phyloP scores from a whole-genome alignment of 306 rosid genomes.

The Prosopis cineraria region DNA sequence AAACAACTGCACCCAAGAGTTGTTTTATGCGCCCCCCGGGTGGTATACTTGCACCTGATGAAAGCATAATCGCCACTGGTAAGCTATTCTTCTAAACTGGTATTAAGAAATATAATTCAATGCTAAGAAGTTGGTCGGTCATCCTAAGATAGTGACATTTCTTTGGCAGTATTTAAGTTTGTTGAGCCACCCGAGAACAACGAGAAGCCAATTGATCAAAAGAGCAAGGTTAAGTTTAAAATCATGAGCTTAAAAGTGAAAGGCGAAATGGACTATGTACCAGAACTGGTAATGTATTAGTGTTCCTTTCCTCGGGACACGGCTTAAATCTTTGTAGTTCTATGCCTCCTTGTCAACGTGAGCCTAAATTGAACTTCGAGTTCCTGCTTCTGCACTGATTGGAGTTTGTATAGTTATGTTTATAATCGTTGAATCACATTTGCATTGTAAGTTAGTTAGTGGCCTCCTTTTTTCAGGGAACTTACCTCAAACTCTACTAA shows the following conservation, averaged over 20 bases:
- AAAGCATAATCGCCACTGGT: slow-evolving; percentile 82
- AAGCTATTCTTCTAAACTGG: slow-evolving; percentile 35
- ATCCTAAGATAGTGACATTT: slow-evolving; percentile 33
- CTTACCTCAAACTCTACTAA: background rate
- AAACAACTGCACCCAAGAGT: slow-evolving; percentile 96
- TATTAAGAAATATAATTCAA: slow-evolving; percentile 10
- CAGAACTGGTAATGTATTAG: slow-evolving; percentile 71
- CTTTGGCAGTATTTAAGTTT: slow-evolving; percentile 78
- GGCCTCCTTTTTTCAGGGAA: background rate
- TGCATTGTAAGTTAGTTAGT: background rate
- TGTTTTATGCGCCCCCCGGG: slow-evolving; percentile 97
- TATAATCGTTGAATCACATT: background rate
- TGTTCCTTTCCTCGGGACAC: slow-evolving; percentile 14
- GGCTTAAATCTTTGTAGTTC: slow-evolving; percentile 6
- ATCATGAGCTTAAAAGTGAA: slow-evolving; percentile 92
- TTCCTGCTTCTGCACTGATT: background rate
- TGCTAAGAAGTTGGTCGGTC: slow-evolving; percentile 19
- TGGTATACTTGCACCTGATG: slow-evolving; percentile 84
- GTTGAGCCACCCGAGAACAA: slow-evolving; percentile 89
- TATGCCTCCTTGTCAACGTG: background rate
- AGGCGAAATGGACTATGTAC: slow-evolving; percentile 80
- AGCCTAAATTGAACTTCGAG: background rate
- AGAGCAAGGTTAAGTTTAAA: slow-evolving; percentile 88
- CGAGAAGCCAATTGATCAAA: slow-evolving; percentile 73
- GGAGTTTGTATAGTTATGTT: background rate